phyloP scores from a whole-genome alignment of 2,329 filamentous ascomycete species.

The Periconia sp. region DNA sequence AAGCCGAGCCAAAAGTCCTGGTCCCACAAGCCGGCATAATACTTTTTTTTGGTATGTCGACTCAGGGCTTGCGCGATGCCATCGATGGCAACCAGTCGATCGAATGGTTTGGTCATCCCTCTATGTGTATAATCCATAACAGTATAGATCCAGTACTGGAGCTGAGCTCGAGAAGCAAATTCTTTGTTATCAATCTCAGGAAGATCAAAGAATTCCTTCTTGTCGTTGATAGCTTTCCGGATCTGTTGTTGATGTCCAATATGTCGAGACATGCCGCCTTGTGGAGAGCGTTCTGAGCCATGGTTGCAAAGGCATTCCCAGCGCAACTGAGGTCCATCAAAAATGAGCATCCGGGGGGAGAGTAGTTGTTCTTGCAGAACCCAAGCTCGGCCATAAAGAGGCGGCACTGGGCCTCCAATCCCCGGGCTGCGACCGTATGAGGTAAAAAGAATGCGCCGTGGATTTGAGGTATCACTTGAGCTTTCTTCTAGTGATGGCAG shows the following conservation, averaged over 20 bases:
- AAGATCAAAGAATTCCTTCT: slow-evolving; percentile 18
- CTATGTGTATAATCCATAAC: slow-evolving; percentile 29
- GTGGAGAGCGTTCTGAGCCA: slow-evolving; percentile 21
- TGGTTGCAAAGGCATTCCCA: slow-evolving; percentile 29
- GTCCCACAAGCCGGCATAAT: slow-evolving; percentile 23
- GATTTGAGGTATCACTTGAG: neutral
- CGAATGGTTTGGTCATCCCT: slow-evolving; percentile 23
- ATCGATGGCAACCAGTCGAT: slow-evolving; percentile 24
- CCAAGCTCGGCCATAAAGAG: slow-evolving; percentile 28
- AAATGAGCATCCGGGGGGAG: slow-evolving; percentile 25
- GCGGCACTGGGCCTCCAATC: slow-evolving; percentile 16
- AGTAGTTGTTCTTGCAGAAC: slow-evolving; percentile 31
- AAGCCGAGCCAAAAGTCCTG: slow-evolving; percentile 19
- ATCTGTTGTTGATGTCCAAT: slow-evolving; percentile 18
- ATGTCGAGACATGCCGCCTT: slow-evolving; percentile 18
- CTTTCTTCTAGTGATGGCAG: slow-evolving; percentile 2
- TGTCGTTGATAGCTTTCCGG: slow-evolving; percentile 15
- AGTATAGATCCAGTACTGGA: slow-evolving; percentile 20
- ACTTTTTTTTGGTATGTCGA: slow-evolving; percentile 16
- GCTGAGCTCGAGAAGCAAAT: slow-evolving; percentile 8
- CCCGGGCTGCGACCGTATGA: slow-evolving; percentile 17
- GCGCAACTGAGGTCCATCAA: slow-evolving; percentile 20
- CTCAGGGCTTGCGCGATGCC: slow-evolving; percentile 22
- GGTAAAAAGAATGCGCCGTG: slow-evolving; percentile 12
- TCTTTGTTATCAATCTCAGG: neutral